Evolutionary conservation across 2,329 filamentous ascomycete genomes (phyloP).

Genomic region (Xylariaceae sp.): DNA sequence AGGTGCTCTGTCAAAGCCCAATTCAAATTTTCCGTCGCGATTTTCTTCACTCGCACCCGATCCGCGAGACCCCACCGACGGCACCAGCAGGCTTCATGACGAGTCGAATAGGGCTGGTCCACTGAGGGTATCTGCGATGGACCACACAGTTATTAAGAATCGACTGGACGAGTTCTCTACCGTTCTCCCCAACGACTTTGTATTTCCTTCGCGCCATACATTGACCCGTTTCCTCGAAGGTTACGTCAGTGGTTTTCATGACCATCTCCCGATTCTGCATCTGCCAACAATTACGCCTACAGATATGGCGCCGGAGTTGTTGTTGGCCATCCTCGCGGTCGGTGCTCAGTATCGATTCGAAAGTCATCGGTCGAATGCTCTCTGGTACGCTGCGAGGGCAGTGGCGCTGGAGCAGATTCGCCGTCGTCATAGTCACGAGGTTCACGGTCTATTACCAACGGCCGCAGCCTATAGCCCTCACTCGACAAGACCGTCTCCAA

Average conservation of each 20-base stretch:
- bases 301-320: conserved; percentile 61
- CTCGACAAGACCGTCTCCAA: conserved; percentile 54
- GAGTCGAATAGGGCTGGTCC: conserved; percentile 37
- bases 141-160: conserved; percentile 52
- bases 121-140: conserved; percentile 47
- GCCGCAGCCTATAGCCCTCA: conserved; percentile 55
- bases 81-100: conserved; percentile 37
- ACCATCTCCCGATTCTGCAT: conserved; percentile 57
- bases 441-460: conserved; percentile 52
- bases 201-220: conserved; percentile 64
- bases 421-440: conserved; percentile 51
- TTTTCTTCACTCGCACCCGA: conserved; percentile 52
- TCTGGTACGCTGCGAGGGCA: conserved; percentile 58
- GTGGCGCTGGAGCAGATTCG: conserved; percentile 56
- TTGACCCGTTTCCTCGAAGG: conserved; percentile 64
- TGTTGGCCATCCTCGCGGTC: conserved; percentile 62
- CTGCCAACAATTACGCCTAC: conserved; percentile 59
- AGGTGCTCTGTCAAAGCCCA: conserved; percentile 42
- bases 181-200: conserved; percentile 57
- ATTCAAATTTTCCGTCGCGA: conserved; percentile 49
- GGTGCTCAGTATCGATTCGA: conserved; percentile 63
- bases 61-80: conserved; percentile 40
- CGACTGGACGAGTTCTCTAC: conserved; percentile 57
- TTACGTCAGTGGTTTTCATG: conserved; percentile 62
- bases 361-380: conserved; percentile 51